Conservation (phyloP, 1,284 basidiomycete genomes). For the Pterulicium gracile region DNA sequence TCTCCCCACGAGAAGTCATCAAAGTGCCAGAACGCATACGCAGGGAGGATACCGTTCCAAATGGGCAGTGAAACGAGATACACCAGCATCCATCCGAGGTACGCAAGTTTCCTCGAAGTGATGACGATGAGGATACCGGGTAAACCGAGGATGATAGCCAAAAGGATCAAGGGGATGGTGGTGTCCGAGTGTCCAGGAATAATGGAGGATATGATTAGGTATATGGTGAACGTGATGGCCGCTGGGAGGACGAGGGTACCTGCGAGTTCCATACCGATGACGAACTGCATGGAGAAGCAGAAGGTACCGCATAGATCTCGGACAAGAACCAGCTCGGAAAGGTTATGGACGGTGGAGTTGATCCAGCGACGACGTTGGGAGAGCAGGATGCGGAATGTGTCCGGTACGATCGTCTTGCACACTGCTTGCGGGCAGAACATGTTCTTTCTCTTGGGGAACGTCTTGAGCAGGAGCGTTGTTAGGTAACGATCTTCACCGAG, state of each 20-base stretch:
- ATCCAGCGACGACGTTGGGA: constrained; percentile 99
- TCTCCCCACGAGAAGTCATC: constrained; percentile 99
- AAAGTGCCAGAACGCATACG: constrained; percentile 98
- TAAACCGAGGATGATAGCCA: constrained; percentile 90
- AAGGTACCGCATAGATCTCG: constrained; percentile 92
- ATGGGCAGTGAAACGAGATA: constrained; percentile 90
- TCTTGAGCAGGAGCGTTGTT: constrained; percentile 92
- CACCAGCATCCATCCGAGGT: constrained; percentile 95
- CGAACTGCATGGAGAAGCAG: constrained; percentile 97
- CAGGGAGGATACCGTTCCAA: constrained; percentile 93
- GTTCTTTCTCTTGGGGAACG: constrained; percentile 99
- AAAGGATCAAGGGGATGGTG: constrained; percentile 89
- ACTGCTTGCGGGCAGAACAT: constrained; percentile 97
- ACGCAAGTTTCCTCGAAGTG: constrained; percentile 88
- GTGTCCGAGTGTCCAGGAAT: constrained; percentile 74
- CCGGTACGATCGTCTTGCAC: constrained; percentile 96
- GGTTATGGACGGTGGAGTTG: constrained; percentile 98
- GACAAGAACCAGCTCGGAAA: constrained; percentile 89
- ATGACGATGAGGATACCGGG: constrained; percentile 92
- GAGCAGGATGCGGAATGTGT: constrained; percentile 88
- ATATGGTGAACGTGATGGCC: constrained; percentile 92
- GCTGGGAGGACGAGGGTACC: constrained; percentile 96
- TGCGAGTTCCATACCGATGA: constrained; percentile 95
- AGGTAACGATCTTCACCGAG: constrained; percentile 99
- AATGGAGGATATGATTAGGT: constrained; percentile 80